A percentile compares a stretch with the other conserved stretches of the same genome.
phyloP scores from a whole-genome alignment of 805 yeast genomes.

The Candida multigemmis region DNA sequence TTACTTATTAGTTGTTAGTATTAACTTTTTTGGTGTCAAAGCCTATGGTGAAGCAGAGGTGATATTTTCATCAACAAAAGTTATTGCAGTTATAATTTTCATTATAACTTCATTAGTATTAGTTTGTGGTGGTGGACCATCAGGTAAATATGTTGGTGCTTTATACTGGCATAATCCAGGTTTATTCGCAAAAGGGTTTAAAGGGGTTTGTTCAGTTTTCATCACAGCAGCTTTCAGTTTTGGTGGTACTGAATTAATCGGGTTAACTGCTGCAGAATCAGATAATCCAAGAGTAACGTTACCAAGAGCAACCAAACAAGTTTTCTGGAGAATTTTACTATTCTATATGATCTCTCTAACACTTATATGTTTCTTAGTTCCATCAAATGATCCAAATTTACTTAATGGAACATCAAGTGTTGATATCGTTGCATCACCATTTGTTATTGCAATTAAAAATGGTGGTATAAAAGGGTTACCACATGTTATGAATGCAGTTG shows the following conservation, averaged over 20 bases:
- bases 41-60: conserved; percentile 60
- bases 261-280: conserved; percentile 53
- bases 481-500: conserved; percentile 61
- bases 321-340: conserved; percentile 70
- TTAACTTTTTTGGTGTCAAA: conserved; percentile 46
- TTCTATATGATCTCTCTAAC: conserved; percentile 56
- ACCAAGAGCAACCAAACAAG: conserved; percentile 73
- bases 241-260: conserved; percentile 42
- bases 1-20: conserved; percentile 33
- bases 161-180: conserved; percentile 48
- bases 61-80: conserved; percentile 56
- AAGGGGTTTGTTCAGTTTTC: conserved; percentile 29
- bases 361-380: conserved; percentile 61
- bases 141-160: conserved; percentile 39
- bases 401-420: conserved; percentile 34
- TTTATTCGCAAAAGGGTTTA: conserved; percentile 39
- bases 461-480: conserved; percentile 65
- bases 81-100: conserved; percentile 49
- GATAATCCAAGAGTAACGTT: conserved; percentile 56
- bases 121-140: conserved; percentile 41
- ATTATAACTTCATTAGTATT: conserved; percentile 40
- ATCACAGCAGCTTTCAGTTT: conserved; percentile 49
- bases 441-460: conserved; percentile 60
- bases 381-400: conserved; percentile 44
- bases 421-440: conserved; percentile 63